phyloP scores from a whole-genome alignment of 805 yeast genomes.

The Metschnikowia colocasiae region DNA sequence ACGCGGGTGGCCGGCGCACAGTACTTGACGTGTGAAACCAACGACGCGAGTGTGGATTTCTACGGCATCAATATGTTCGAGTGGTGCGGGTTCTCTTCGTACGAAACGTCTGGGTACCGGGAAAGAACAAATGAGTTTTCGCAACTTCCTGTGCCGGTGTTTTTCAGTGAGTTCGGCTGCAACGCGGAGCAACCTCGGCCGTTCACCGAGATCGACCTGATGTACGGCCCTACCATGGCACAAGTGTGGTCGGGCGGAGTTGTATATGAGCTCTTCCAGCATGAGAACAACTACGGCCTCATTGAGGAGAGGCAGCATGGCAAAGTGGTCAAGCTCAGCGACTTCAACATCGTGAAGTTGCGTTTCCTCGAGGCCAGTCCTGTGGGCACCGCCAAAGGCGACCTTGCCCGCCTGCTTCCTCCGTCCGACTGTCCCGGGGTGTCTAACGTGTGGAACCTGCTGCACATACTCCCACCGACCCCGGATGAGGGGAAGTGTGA shows the following conservation, averaged over 20 bases:
- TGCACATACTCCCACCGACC: conserved; percentile 31
- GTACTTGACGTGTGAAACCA: conserved; percentile 28
- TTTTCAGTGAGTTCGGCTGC: conserved; percentile 41
- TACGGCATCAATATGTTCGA: conserved; percentile 38
- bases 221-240: conserved; percentile 32
- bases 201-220: conserved; percentile 36
- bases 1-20: conserved; percentile 26
- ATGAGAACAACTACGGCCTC: conserved; percentile 34
- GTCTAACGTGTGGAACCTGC: conserved; percentile 12
- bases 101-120: conserved; percentile 34
- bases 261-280: conserved; percentile 36
- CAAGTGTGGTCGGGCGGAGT: conserved; percentile 40
- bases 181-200: conserved; percentile 35
- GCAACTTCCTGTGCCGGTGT: conserved; percentile 32
- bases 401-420: background rate
- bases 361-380: conserved; percentile 24
- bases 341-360: conserved; percentile 28
- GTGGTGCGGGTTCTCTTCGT: conserved; percentile 42
- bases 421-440: conserved; percentile 8
- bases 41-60: conserved; percentile 25
- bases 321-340: conserved; percentile 26
- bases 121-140: conserved; percentile 31
- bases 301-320: conserved; percentile 28
- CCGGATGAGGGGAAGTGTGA: conserved; percentile 44
- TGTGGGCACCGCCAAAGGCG: conserved; percentile 10